Conservation (phyloP, 257 asterid species). For the Linderniella brevidens region DNA sequence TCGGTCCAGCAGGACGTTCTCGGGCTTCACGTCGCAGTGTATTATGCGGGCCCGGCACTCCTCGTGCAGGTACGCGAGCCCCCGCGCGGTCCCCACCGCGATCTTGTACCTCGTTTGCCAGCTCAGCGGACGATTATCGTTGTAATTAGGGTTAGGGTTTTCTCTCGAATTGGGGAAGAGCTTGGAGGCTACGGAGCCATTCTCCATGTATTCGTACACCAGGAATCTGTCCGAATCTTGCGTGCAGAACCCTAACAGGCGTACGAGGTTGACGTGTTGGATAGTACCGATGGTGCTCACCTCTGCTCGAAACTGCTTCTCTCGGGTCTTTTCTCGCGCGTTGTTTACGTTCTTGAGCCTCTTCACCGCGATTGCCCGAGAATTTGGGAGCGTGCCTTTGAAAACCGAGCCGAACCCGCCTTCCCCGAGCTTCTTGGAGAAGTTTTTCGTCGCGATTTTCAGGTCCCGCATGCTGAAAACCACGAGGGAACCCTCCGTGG, state of each 20-base stretch:
- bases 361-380: conserved; percentile 30
- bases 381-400: conserved; percentile 30
- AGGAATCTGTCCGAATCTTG: conserved; percentile 23
- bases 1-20: conserved; percentile 26
- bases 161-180: conserved; percentile 21
- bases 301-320: conserved; percentile 41
- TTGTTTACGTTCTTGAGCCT: conserved; percentile 31
- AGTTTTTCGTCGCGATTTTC: conserved; percentile 28
- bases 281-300: conserved; percentile 44
- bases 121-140: no score
- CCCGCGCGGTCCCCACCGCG: conserved; percentile 42
- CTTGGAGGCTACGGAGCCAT: conserved; percentile 25
- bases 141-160: no score
- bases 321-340: conserved; percentile 20
- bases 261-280: conserved; percentile 38
- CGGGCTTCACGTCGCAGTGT: conserved; percentile 30
- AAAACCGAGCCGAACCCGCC: conserved; percentile 47
- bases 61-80: conserved; percentile 44
- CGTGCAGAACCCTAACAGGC: conserved; percentile 38
- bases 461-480: conserved; percentile 22
- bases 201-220: conserved; percentile 34
- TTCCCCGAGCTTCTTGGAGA: conserved; percentile 32
- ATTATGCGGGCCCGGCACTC: conserved; percentile 21
- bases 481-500: conserved; percentile 20
- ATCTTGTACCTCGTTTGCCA: conserved; percentile 31